These are phyloP conservation scores for Mycosphaerella arachidis DNA, from an alignment of 2,329 filamentous ascomycete genomes.

Conservation along the genomic window DNA sequence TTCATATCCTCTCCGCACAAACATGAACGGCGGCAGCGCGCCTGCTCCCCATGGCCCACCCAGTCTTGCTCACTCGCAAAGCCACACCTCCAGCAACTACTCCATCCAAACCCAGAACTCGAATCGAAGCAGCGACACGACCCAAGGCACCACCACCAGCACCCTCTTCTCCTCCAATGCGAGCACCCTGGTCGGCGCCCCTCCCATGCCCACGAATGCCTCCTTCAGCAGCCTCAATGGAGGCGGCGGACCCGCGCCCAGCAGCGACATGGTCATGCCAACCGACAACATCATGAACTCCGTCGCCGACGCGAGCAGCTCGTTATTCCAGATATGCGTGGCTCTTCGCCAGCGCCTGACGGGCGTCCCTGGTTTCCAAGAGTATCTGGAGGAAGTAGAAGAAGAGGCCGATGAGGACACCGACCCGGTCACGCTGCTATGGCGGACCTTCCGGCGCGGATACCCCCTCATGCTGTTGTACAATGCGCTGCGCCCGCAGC, in stretches of 20 bases:
- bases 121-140: slow-evolving; percentile 45
- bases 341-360: slow-evolving; percentile 75
- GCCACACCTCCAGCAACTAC: slow-evolving; percentile 44
- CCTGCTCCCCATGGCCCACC: slow-evolving; percentile 22
- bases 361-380: slow-evolving; percentile 78
- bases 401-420: slow-evolving; percentile 62
- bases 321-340: slow-evolving; percentile 92
- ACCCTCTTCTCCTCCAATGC: slow-evolving; percentile 39
- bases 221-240: slow-evolving; percentile 31
- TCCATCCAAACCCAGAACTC: slow-evolving; percentile 45
- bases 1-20: neutral
- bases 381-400: slow-evolving; percentile 67
- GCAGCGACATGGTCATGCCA: slow-evolving; percentile 59
- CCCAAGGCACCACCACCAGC: slow-evolving; percentile 42
- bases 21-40: slow-evolving; percentile 16
- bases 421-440: slow-evolving; percentile 85
- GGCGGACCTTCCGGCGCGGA: slow-evolving; percentile 79
- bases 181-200: slow-evolving; percentile 23
- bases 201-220: slow-evolving; percentile 39
- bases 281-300: slow-evolving; percentile 96
- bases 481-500: slow-evolving; percentile 72
- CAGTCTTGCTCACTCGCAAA: slow-evolving; percentile 39
- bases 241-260: neutral
- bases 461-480: slow-evolving; percentile 83
- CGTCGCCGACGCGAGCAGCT: slow-evolving; percentile 83